phyloP scores from a whole-genome alignment of 176 grass and related monocot genomes.

The Poa annua region DNA sequence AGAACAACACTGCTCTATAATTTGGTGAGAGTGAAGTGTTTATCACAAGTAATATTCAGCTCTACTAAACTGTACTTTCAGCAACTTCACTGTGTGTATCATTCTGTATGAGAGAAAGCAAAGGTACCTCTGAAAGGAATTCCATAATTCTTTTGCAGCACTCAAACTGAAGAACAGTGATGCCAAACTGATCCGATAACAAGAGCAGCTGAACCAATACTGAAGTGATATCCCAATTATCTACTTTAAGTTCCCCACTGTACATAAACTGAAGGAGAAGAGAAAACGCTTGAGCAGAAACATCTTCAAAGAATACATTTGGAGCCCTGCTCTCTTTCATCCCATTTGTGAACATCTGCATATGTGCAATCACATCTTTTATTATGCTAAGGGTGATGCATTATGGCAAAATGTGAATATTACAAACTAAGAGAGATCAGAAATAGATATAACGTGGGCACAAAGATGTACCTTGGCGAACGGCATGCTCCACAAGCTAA shows the following conservation, averaged over 20 bases:
- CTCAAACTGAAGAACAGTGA: slow-evolving; percentile 82
- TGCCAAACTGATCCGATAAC: slow-evolving; percentile 77
- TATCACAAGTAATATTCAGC: neutral
- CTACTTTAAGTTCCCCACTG: slow-evolving; percentile 62
- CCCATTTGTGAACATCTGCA: slow-evolving; percentile 97
- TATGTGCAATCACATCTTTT: slow-evolving; percentile 26
- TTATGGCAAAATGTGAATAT: slow-evolving; percentile 26
- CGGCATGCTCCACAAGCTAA: slow-evolving; percentile 82
- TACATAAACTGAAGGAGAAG: slow-evolving; percentile 93
- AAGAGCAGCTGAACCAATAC: slow-evolving; percentile 71
- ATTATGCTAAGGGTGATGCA: slow-evolving; percentile 26
- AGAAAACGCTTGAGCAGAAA: slow-evolving; percentile 70
- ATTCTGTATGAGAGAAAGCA: slow-evolving; percentile 40
- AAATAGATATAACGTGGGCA: slow-evolving; percentile 8
- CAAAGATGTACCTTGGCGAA: slow-evolving; percentile 71
- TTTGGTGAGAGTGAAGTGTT: neutral
- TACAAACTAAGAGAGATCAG: neutral
- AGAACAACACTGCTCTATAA: slow-evolving; percentile 18
- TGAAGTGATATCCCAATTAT: slow-evolving; percentile 46
- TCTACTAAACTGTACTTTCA: slow-evolving; percentile 1
- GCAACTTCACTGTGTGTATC: slow-evolving; percentile 11
- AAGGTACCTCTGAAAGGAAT: slow-evolving; percentile 80
- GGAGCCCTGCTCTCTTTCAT: slow-evolving; percentile 88
- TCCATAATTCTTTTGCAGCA: slow-evolving; percentile 82
- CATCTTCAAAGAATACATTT: slow-evolving; percentile 66